Percentiles rank a stretch among this genome's conserved stretches.
These are phyloP conservation scores for Hyphopichia pseudoburtonii DNA, from an alignment of 1,139 yeast genomes.

Conservation along the genomic window DNA sequence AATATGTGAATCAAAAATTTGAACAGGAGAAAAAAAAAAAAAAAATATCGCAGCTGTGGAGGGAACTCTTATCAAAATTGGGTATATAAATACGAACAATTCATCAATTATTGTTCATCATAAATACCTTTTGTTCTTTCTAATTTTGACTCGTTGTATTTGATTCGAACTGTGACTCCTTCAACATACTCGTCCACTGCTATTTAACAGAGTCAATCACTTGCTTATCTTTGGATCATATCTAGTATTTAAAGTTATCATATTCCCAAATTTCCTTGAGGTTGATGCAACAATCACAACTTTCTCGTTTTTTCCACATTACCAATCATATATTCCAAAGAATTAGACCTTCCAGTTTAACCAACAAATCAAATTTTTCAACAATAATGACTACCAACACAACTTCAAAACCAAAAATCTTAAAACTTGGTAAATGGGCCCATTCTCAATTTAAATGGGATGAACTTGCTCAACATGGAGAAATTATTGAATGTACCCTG, in stretches of 20 bases:
- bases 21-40: not conserved
- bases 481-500: constrained; percentile 50
- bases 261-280: not conserved
- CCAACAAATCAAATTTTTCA: not conserved
- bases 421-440: constrained; percentile 55
- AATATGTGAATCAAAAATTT: too few relatives aligned
- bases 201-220: not conserved
- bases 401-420: constrained; percentile 48
- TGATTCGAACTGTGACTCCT: not conserved
- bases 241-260: not conserved
- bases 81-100: constrained; percentile 2
- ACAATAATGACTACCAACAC: constrained; percentile 7
- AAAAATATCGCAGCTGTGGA: not conserved
- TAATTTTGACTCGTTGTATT: not conserved
- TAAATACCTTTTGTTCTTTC: not conserved
- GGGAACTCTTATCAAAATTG: constrained; percentile 1
- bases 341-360: not conserved
- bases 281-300: constrained; percentile 3
- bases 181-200: too few relatives aligned
- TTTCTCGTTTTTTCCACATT: constrained; percentile 1
- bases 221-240: too few relatives aligned
- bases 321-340: constrained; percentile 1
- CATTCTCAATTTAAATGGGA: constrained; percentile 61
- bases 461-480: constrained; percentile 44
- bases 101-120: too few relatives aligned